phyloP scores from a whole-genome alignment of 169 alveolate genomes.

The Plasmodium relictum region DNA sequence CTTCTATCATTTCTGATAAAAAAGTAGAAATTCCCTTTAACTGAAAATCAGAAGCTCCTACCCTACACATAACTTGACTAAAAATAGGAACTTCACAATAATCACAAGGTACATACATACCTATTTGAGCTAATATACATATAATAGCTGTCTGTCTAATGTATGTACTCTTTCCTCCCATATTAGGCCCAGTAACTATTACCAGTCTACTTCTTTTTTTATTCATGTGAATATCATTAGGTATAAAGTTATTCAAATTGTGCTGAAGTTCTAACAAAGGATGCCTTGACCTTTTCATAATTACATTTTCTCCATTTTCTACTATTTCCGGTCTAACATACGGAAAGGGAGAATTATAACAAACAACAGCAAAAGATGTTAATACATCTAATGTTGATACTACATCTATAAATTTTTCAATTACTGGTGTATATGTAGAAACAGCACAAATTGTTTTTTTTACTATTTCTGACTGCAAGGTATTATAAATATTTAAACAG shows the following conservation, averaged over 20 bases:
- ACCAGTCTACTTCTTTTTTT: conserved; percentile 89
- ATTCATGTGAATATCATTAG: conserved; percentile 90
- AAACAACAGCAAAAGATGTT: conserved; percentile 94
- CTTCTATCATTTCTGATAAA: conserved; percentile 98
- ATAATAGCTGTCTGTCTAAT: conserved; percentile 91
- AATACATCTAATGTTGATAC: conserved; percentile 95
- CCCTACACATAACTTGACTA: conserved; percentile 95
- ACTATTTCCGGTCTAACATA: conserved; percentile 93
- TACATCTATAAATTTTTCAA: conserved; percentile 91
- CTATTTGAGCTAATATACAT: conserved; percentile 92
- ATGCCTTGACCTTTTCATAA: conserved; percentile 90
- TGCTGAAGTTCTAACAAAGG: conserved; percentile 89
- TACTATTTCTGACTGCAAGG: conserved; percentile 89
- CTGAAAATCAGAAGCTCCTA: conserved; percentile 98
- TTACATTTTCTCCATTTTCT: conserved; percentile 86
- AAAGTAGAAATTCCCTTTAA: conserved; percentile 96
- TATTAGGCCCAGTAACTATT: conserved; percentile 98
- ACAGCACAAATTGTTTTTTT: conserved; percentile 95
- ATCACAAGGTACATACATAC: conserved; percentile 96
- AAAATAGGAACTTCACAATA: conserved; percentile 94
- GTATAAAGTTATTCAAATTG: conserved; percentile 85
- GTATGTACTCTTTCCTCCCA: conserved; percentile 99
- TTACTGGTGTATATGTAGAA: conserved; percentile 95
- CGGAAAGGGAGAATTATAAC: conserved; percentile 87
- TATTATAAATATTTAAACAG: conserved; percentile 86